These are phyloP conservation scores for Lactarius psammicola DNA, from an alignment of 768 basidiomycete genomes.

Conservation along the genomic window DNA sequence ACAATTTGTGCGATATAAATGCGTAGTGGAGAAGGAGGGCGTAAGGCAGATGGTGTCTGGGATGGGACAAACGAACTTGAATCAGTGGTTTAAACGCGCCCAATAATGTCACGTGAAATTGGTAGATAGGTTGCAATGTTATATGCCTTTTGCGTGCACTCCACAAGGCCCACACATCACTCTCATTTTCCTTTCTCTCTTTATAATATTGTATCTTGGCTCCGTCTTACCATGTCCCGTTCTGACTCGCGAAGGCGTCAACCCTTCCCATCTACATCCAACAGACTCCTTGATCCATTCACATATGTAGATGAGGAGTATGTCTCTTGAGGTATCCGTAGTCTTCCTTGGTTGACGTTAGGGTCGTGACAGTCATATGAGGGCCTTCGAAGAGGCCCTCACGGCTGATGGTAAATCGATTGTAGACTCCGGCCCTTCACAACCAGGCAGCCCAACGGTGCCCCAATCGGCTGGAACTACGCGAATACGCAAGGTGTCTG, in stretches of 20 bases:
- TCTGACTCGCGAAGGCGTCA: constrained; percentile 4
- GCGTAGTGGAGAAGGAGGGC: constrained; percentile 57
- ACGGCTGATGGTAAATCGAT: constrained; percentile 53
- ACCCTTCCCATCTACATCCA: constrained; percentile 28
- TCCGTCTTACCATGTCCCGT: constrained; percentile 11
- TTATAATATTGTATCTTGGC: neutral
- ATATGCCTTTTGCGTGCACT: neutral
- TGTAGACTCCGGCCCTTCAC: constrained; percentile 36
- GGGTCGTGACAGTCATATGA: constrained; percentile 51
- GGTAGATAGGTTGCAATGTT: neutral
- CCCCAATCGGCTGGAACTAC: constrained; percentile 32
- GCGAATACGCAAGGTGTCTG: constrained; percentile 77
- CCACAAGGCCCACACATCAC: neutral
- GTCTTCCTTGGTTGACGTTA: constrained; percentile 4
- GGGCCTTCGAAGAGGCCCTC: constrained; percentile 76
- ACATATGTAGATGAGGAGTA: constrained; percentile 70
- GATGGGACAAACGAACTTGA: constrained; percentile 65
- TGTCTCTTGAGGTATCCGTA: constrained; percentile 31
- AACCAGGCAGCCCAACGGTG: constrained; percentile 31
- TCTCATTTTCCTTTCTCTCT: constrained; percentile 25
- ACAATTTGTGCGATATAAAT: constrained; percentile 77
- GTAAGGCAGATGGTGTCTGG: constrained; percentile 66
- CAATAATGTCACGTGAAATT: constrained; percentile 34
- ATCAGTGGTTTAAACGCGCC: constrained; percentile 73
- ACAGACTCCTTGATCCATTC: constrained; percentile 31